A percentile compares a stretch with the other conserved stretches of the same genome.
Conservation (phyloP, 2,329 filamentous ascomycete species). For the Dryadomyces quercus-mongolicae region DNA sequence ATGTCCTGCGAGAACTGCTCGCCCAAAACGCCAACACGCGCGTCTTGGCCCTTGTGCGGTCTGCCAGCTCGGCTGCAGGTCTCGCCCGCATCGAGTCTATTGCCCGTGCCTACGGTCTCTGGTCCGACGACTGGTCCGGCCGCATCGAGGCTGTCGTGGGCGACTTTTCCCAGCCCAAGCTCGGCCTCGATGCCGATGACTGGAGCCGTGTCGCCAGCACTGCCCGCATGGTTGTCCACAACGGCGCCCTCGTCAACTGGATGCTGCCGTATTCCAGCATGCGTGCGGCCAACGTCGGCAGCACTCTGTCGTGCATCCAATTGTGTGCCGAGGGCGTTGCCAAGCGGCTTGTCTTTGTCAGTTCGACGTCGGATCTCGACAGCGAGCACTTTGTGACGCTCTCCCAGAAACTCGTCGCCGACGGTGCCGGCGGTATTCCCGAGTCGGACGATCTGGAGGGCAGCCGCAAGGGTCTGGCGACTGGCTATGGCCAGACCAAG, state of each 20-base stretch:
- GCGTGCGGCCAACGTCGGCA: constrained; percentile 64
- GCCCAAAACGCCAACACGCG: constrained; percentile 30
- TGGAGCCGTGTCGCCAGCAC: constrained; percentile 56
- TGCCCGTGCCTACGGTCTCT: constrained; percentile 67
- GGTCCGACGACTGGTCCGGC: constrained; percentile 33
- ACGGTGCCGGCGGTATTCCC: constrained; percentile 51
- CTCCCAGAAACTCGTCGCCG: constrained; percentile 36
- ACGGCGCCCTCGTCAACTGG: constrained; percentile 76
- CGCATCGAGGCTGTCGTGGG: constrained; percentile 60
- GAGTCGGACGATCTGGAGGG: constrained; percentile 72
- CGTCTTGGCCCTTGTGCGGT: constrained; percentile 66
- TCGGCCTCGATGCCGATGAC: constrained; percentile 54
- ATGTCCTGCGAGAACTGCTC: constrained; percentile 65
- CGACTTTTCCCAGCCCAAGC: constrained; percentile 57
- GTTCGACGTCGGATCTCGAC: constrained; percentile 73
- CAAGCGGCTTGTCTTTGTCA: constrained; percentile 73
- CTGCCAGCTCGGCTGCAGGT: constrained; percentile 46
- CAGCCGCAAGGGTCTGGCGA: constrained; percentile 63
- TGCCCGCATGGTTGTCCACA: constrained; percentile 68
- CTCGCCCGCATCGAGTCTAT: constrained; percentile 54
- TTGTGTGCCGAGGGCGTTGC: constrained; percentile 60
- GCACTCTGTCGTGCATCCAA: constrained; percentile 62
- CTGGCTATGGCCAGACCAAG: constrained; percentile 85
- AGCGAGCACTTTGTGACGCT: constrained; percentile 68
- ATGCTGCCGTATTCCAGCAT: constrained; percentile 64